Conservation (phyloP, 73 alveolate genomes). For the Stentor coeruleus region DNA sequence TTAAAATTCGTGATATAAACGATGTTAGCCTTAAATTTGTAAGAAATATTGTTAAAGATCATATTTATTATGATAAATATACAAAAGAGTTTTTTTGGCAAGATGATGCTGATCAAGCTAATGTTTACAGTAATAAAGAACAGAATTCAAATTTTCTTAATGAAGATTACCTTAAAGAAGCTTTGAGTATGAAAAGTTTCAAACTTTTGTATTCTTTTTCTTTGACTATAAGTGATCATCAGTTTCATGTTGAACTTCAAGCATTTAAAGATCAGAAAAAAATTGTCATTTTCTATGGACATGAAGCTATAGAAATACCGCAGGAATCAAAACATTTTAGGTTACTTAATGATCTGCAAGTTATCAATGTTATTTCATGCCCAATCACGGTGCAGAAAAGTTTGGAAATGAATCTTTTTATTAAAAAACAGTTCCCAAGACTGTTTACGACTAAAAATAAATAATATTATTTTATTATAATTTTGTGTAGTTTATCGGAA, state of each 20-base stretch:
- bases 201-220: background rate
- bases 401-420: background rate
- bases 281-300: background rate
- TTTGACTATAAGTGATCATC: background rate
- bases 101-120: background rate
- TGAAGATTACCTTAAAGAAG: constrained; percentile 17
- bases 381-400: background rate
- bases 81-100: background rate
- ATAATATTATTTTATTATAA: no score
- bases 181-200: background rate
- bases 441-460: no score
- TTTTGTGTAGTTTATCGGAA: no score
- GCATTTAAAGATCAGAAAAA: background rate
- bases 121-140: background rate
- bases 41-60: background rate
- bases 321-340: background rate
- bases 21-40: background rate
- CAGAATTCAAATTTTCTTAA: background rate
- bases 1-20: no score
- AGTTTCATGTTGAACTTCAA: background rate
- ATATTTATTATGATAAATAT: background rate
- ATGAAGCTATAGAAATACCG: constrained; percentile 1
- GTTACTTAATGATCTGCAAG: background rate
- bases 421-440: constrained; percentile 23
- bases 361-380: background rate